These are phyloP conservation scores for Fusarium clavum DNA, from an alignment of 2,329 filamentous ascomycete genomes.

Conservation along the genomic window DNA sequence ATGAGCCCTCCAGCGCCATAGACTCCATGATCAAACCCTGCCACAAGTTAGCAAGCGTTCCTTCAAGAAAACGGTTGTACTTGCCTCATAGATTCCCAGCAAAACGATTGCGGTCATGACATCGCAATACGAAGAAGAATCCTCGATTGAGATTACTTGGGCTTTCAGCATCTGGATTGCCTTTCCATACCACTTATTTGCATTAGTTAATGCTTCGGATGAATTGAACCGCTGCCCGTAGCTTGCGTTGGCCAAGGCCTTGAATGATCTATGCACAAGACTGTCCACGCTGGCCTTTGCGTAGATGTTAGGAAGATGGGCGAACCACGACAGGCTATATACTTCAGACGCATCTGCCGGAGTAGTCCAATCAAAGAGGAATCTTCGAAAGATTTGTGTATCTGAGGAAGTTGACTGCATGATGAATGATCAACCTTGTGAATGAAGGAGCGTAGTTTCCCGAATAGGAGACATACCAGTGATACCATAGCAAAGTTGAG, in stretches of 20 bases:
- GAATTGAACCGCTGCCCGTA: slow-evolving; percentile 3
- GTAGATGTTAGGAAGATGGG: background rate
- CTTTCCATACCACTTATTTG: background rate
- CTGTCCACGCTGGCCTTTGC: background rate
- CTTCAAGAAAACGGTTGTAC: background rate
- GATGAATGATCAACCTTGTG: too few relatives aligned
- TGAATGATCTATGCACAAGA: background rate
- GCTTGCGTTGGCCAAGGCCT: background rate
- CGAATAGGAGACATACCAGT: background rate
- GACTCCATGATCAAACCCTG: background rate
- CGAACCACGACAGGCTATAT: background rate
- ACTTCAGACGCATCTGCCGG: background rate
- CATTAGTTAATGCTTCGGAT: background rate
- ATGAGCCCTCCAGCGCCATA: background rate
- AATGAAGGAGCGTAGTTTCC: fast-evolving
- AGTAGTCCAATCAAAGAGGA: background rate
- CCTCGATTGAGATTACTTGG: background rate
- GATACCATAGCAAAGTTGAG: background rate
- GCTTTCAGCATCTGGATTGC: background rate
- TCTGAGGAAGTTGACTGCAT: background rate
- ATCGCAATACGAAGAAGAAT: background rate
- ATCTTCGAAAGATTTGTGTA: background rate
- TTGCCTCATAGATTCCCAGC: background rate
- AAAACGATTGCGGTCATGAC: background rate
- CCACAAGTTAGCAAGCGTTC: fast-evolving